Conservation (phyloP, 2,329 filamentous ascomycete species). For the Aureobasidium pullulans region DNA sequence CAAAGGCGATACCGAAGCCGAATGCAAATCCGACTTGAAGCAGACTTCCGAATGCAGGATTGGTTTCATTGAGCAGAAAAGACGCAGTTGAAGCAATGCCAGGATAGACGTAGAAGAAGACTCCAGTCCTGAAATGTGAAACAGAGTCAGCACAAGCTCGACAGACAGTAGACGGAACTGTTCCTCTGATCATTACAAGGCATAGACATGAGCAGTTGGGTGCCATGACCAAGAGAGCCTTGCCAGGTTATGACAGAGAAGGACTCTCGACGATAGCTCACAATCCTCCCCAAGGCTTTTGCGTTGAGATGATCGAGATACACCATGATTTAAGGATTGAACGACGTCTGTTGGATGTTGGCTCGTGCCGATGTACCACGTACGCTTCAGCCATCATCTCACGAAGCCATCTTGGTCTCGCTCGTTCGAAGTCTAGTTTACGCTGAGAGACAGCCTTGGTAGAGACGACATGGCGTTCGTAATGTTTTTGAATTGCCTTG, state of each 20-base stretch:
- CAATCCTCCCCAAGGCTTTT: too few species aligned
- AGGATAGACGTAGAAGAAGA: slow-evolving; percentile 28
- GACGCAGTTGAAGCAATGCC: slow-evolving; percentile 48
- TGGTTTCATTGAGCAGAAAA: slow-evolving; percentile 41
- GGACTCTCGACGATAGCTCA: too few species aligned
- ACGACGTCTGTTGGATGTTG: too few species aligned
- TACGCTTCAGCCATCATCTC: slow-evolving; percentile 49
- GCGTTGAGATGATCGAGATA: too few species aligned
- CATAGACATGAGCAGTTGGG: too few species aligned
- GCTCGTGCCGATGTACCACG: background rate
- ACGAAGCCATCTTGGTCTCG: slow-evolving; percentile 46
- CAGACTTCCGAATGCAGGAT: slow-evolving; percentile 42
- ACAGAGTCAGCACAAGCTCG: background rate
- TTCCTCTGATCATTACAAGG: too few species aligned
- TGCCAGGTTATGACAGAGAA: too few species aligned
- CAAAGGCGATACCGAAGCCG: slow-evolving; percentile 51
- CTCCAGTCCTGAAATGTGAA: background rate
- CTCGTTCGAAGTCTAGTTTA: slow-evolving; percentile 48
- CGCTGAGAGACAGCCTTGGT: slow-evolving; percentile 46
- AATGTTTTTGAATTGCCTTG: slow-evolving; percentile 42
- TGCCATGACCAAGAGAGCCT: too few species aligned
- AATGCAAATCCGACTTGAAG: slow-evolving; percentile 52
- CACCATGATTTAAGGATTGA: background rate
- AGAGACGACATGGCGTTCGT: slow-evolving; percentile 43
- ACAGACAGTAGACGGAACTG: too few species aligned